Conservation (phyloP, 768 basidiomycete species). For the Mycena kentingensis region DNA sequence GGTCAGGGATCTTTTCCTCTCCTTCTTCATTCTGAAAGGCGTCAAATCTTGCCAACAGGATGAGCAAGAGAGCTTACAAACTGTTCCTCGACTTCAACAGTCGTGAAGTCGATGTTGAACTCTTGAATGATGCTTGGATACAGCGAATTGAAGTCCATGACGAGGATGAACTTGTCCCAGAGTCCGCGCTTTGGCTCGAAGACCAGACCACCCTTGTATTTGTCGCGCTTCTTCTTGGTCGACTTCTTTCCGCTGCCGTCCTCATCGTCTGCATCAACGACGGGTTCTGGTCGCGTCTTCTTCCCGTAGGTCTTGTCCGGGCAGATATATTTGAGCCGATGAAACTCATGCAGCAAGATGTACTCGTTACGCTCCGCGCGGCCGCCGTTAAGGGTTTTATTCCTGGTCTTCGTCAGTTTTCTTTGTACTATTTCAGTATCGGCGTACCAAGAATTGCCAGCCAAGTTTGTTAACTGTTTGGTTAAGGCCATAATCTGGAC, state of each 20-base stretch:
- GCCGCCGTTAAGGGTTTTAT: constrained; percentile 94
- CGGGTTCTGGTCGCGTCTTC: constrained; percentile 54
- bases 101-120: constrained; percentile 99
- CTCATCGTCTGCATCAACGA: constrained; percentile 50
- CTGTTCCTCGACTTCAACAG: constrained; percentile 75
- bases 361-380: constrained; percentile 99
- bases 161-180: constrained; percentile 95
- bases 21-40: constrained; percentile 37
- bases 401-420: constrained; percentile 62
- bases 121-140: constrained; percentile 99
- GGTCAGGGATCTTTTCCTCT: constrained; percentile 89
- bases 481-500: constrained; percentile 94
- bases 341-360: constrained; percentile 97
- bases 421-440: not conserved
- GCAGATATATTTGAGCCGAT: constrained; percentile 91
- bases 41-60: constrained; percentile 1
- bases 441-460: constrained; percentile 90
- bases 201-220: constrained; percentile 98
- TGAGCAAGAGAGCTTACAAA: constrained; percentile 21
- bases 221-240: constrained; percentile 78
- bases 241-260: constrained; percentile 46
- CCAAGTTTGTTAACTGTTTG: constrained; percentile 90
- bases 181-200: constrained; percentile 95
- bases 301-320: constrained; percentile 93
- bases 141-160: constrained; percentile 99